These are phyloP conservation scores for Trichoderma asperellum DNA, from an alignment of 2,329 filamentous ascomycete genomes.

Conservation along the genomic window DNA sequence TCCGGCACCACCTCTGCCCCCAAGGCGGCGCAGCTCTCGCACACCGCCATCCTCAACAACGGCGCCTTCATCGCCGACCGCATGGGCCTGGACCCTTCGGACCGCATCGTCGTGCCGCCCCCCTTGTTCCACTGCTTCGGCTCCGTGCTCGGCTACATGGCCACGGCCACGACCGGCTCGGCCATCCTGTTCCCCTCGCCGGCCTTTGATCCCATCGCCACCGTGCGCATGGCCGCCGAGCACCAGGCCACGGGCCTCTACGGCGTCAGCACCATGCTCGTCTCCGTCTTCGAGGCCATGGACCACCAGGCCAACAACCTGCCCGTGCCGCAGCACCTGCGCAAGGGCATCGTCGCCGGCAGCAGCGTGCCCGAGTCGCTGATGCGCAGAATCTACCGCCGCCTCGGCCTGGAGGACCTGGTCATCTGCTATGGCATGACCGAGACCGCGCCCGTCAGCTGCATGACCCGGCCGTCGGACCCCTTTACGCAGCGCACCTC, in stretches of 20 bases:
- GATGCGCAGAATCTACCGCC: conserved; percentile 74
- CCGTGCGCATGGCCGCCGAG: conserved; percentile 61
- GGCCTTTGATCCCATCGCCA: conserved; percentile 79
- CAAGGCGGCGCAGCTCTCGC: conserved; percentile 88
- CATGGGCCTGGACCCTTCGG: conserved; percentile 76
- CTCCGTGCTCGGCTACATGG: conserved; percentile 91
- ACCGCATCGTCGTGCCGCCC: conserved; percentile 82
- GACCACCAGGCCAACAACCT: conserved; percentile 44
- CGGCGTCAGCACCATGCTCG: conserved; percentile 93
- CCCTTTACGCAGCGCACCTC: conserved; percentile 72
- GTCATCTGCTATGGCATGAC: conserved; percentile 98
- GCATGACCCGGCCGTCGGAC: conserved; percentile 82
- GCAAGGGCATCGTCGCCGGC: conserved; percentile 91
- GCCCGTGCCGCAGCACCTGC: conserved; percentile 49
- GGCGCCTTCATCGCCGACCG: conserved; percentile 80
- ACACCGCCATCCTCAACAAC: conserved; percentile 90
- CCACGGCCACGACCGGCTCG: conserved; percentile 78
- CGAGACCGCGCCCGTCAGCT: conserved; percentile 77
- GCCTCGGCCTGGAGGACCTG: conserved; percentile 76
- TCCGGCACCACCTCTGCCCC: conserved; percentile 90
- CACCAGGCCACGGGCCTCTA: conserved; percentile 70
- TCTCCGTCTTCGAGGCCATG: conserved; percentile 80
- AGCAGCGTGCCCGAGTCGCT: conserved; percentile 81
- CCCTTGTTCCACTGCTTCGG: conserved; percentile 93
- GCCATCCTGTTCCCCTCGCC: conserved; percentile 84